Evolutionary conservation across 768 basidiomycete species (phyloP), one percentile per base, ranked within the genome.

Genomic region (Pulveroboletus sp.): DNA sequence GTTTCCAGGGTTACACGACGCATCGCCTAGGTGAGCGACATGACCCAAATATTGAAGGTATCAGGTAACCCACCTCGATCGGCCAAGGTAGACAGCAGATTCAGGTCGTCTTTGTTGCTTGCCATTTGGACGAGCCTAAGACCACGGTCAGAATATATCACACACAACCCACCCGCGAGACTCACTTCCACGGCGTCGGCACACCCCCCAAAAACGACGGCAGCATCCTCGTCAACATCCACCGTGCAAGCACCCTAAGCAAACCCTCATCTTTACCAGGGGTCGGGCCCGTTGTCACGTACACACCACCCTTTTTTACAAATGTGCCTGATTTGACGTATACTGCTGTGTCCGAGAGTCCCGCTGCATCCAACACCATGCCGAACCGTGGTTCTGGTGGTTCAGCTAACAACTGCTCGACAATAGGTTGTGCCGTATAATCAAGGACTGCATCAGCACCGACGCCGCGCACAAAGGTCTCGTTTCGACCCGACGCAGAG

Each of bases 391-490:
- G 71, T 0, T 71, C 59, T 2, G 78, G 80, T 0, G 77, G 73
- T 44, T 76, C 68, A 4, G 71, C 54, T 5, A 55, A 46, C 4
- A 87, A 70, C 50, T 76, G 70, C 57, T 75, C 61, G 39, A 72
- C 69, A 3, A 87, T 58, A 4, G 81, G 78, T 8, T 59, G 63
- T 32, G 73, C 71, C 1, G 78, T 81, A 52, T 88, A 86, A 61
- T 86, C 83, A 17, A 84, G 71, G 57, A 87, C 80, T 73, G 76
- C 76, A 46, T 89, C 88, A 3, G 82, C 87, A 21, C 89, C 88
- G 30, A 83, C 57, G 2, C 57, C 56, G 9, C 74, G 76, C 33
- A 88, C 79, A 45, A 80, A 78, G 5, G 73, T 71, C 39, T 79
- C 76, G 52, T 86, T 88, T 62, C 73, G 78, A 1, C 61, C 71